phyloP scores from a whole-genome alignment of 306 rosid genomes.

The Castanea mollissima region DNA sequence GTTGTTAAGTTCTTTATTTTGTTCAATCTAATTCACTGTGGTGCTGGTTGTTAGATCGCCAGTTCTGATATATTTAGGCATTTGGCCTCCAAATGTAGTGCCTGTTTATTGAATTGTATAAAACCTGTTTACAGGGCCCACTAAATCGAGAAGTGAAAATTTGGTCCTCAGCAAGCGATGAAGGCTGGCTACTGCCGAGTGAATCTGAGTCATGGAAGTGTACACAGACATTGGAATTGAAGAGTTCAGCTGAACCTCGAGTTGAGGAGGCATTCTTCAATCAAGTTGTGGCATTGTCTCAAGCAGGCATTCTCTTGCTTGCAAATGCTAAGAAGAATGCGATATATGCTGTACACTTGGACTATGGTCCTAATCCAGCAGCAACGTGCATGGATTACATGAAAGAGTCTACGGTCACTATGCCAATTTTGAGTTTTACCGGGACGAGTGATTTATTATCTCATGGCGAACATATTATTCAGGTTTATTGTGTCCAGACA shows the following conservation, averaged over 20 bases:
- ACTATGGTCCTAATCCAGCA: slow-evolving; percentile 80
- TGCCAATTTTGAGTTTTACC: slow-evolving; percentile 96
- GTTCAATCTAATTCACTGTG: background rate
- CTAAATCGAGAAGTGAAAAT: slow-evolving; percentile 90
- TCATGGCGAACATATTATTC: slow-evolving; percentile 76
- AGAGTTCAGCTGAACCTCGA: slow-evolving; percentile 73
- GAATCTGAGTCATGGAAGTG: slow-evolving; percentile 90
- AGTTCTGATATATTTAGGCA: background rate
- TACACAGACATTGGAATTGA: slow-evolving; percentile 80
- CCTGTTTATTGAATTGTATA: slow-evolving; percentile 9
- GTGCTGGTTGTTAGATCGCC: background rate
- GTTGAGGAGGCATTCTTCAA: slow-evolving; percentile 89
- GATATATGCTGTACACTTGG: slow-evolving; percentile 90
- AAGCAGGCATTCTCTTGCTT: slow-evolving; percentile 93
- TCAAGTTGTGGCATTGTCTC: slow-evolving; percentile 85
- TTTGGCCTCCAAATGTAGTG: background rate
- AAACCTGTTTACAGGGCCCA: slow-evolving; percentile 59
- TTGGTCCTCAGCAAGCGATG: slow-evolving; percentile 86
- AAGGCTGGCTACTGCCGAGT: slow-evolving; percentile 92
- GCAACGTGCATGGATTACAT: slow-evolving; percentile 86
- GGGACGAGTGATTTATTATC: slow-evolving; percentile 86
- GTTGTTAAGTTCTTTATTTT: background rate
- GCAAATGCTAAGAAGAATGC: slow-evolving; percentile 99
- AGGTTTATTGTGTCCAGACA: slow-evolving; percentile 98
- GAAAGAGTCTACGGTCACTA: slow-evolving; percentile 90